Evolutionary conservation across 73 alveolate species (phyloP).

Genomic region (Uronychia setigera): DNA sequence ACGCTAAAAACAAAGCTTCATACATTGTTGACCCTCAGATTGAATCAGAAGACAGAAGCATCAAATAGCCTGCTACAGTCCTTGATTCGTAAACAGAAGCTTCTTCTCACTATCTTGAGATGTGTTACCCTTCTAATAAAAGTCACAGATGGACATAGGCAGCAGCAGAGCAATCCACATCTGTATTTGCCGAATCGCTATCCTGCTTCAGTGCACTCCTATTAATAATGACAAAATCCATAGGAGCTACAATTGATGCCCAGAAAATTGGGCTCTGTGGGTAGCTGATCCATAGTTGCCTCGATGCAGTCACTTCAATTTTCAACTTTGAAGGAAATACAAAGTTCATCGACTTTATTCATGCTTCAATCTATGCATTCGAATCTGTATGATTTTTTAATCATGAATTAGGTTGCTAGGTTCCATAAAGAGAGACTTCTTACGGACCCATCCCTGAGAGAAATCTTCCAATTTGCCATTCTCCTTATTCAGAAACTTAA

Average conservation of each 20-base stretch:
- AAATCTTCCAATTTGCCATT: background rate
- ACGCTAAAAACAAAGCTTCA: slow-evolving; percentile 29
- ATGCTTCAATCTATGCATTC: slow-evolving; percentile 37
- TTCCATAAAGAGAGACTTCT: slow-evolving; percentile 26
- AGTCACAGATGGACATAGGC: background rate
- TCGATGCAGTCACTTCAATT: slow-evolving; percentile 14
- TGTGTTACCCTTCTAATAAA: background rate
- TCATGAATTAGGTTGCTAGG: slow-evolving; percentile 13
- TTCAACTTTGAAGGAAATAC: slow-evolving; percentile 16
- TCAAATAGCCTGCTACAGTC: background rate
- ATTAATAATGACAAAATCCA: slow-evolving; percentile 25
- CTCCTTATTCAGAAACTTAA: slow-evolving; percentile 4
- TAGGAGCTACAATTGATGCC: slow-evolving; percentile 9
- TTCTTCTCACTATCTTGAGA: background rate
- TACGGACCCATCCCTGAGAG: slow-evolving; percentile 14
- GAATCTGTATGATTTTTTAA: slow-evolving; percentile 29
- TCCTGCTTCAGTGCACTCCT: slow-evolving; percentile 25
- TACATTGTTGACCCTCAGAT: background rate
- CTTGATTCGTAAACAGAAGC: background rate
- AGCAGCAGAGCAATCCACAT: background rate
- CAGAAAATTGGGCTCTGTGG: slow-evolving; percentile 37
- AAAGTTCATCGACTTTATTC: slow-evolving; percentile 26
- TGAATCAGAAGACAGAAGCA: background rate
- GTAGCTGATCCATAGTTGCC: slow-evolving; percentile 12
- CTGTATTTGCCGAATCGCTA: background rate